Conservation (phyloP, 805 yeast genomes). For the Saccharomycopsis fibuligera region DNA sequence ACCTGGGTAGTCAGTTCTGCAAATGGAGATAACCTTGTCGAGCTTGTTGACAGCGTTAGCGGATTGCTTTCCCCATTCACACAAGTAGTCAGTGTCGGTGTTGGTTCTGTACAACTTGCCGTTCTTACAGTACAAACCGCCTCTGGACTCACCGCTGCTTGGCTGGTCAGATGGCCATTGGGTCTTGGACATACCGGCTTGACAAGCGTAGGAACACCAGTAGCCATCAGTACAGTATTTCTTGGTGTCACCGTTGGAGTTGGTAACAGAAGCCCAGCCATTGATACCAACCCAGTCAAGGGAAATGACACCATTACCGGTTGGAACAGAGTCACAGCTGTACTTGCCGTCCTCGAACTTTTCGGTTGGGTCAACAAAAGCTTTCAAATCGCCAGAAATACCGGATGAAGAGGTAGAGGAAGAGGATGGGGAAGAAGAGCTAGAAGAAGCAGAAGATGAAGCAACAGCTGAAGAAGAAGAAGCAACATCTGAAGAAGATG, state of each 20-base stretch:
- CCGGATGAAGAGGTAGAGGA: conserved; percentile 26
- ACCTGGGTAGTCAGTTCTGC: conserved; percentile 99
- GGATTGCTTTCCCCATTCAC: conserved; percentile 69
- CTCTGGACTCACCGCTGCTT: conserved; percentile 59
- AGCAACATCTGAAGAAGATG: conserved; percentile 35
- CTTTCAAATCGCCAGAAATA: conserved; percentile 50
- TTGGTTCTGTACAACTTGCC: conserved; percentile 84
- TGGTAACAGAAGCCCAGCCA: conserved; percentile 72
- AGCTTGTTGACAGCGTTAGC: conserved; percentile 55
- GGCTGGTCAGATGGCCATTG: conserved; percentile 74
- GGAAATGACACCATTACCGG: conserved; percentile 78
- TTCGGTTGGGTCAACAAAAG: conserved; percentile 49
- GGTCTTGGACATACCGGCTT: conserved; percentile 75
- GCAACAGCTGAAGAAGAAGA: conserved; percentile 15
- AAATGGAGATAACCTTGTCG: conserved; percentile 67
- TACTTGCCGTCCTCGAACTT: conserved; percentile 65
- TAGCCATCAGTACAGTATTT: conserved; percentile 64
- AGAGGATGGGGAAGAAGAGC: conserved; percentile 24
- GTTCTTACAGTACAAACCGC: conserved; percentile 59
- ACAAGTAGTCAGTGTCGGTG: conserved; percentile 57
- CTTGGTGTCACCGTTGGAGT: conserved; percentile 52
- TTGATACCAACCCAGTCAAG: conserved; percentile 69
- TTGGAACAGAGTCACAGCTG: conserved; percentile 61
- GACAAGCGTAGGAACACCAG: conserved; percentile 75
- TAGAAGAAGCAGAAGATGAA: conserved; percentile 25